Conservation (phyloP, 192 early-diverging fungal species). For the Endogone sp. region DNA sequence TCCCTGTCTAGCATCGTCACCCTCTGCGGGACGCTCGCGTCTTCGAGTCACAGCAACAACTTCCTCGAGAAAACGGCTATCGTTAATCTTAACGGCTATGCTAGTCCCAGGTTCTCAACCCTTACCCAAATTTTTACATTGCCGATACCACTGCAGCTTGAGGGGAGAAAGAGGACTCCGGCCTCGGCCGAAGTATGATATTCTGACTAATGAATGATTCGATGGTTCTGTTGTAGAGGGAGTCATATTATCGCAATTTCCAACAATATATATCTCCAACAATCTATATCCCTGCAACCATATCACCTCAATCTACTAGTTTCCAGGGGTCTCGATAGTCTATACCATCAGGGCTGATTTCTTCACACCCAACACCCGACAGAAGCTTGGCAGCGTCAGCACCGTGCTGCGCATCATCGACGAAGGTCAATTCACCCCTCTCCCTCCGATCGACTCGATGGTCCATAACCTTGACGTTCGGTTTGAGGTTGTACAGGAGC, state of each 20-base stretch:
- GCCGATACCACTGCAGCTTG: neutral
- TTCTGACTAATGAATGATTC: neutral
- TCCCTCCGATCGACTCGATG: neutral
- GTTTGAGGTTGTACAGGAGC: neutral
- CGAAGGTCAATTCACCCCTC: neutral
- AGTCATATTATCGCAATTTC: neutral
- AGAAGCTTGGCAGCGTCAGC: neutral
- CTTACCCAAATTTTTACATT: neutral
- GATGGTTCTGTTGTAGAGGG: neutral
- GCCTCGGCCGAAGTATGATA: neutral
- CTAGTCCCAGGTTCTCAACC: neutral
- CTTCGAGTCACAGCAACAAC: neutral
- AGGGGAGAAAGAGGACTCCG: neutral
- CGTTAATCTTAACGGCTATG: neutral
- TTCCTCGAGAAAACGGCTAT: neutral
- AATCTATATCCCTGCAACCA: too few species aligned
- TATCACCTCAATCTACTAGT: neutral
- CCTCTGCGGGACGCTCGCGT: neutral
- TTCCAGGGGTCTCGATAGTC: neutral
- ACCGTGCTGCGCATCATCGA: neutral
- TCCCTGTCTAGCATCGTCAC: neutral
- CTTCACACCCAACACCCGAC: neutral
- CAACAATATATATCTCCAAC: too few species aligned
- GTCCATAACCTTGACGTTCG: neutral
- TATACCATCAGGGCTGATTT: neutral